These are phyloP conservation scores for Nepenthes mirabilis DNA, from an alignment of 148 eudicot genomes.

Conservation along the genomic window DNA sequence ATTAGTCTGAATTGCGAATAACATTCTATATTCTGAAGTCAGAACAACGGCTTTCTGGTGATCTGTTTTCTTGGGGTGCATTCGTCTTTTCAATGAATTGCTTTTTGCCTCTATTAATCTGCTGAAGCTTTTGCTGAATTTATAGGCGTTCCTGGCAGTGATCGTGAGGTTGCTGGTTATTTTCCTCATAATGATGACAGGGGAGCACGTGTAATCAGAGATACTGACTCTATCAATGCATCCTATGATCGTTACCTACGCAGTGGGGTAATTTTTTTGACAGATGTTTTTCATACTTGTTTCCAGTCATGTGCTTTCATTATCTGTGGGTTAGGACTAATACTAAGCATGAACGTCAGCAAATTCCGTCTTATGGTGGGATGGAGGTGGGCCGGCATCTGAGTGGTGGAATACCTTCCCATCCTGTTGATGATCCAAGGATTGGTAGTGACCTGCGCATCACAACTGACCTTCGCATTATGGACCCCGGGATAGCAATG, in stretches of 20 bases:
- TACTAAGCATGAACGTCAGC: conserved; percentile 23
- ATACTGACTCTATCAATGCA: conserved; percentile 51
- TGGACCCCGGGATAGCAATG: conserved; percentile 18
- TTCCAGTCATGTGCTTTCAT: not conserved
- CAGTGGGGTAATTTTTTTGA: conserved; percentile 24
- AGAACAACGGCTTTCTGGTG: not conserved
- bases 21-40: no score
- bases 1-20: no score
- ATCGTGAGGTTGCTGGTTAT: conserved; percentile 45
- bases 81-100: not conserved
- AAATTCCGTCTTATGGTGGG: conserved; percentile 37
- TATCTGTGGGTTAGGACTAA: conserved; percentile 4
- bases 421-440: conserved; percentile 29
- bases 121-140: conserved; percentile 4
- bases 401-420: conserved; percentile 33
- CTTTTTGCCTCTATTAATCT: not conserved
- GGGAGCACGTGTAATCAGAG: conserved; percentile 37
- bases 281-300: not conserved
- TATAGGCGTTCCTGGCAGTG: conserved; percentile 39
- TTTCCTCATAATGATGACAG: conserved; percentile 43
- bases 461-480: not conserved
- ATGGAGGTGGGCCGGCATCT: conserved; percentile 40
- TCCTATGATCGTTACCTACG: conserved; percentile 65
- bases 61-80: not conserved
- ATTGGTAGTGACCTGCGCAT: conserved; percentile 4